Percentiles rank a stretch among this genome's conserved stretches.
Evolutionary conservation across 805 yeast genomes (phyloP).

Genomic region (Wickerhamiella slavikovae): DNA sequence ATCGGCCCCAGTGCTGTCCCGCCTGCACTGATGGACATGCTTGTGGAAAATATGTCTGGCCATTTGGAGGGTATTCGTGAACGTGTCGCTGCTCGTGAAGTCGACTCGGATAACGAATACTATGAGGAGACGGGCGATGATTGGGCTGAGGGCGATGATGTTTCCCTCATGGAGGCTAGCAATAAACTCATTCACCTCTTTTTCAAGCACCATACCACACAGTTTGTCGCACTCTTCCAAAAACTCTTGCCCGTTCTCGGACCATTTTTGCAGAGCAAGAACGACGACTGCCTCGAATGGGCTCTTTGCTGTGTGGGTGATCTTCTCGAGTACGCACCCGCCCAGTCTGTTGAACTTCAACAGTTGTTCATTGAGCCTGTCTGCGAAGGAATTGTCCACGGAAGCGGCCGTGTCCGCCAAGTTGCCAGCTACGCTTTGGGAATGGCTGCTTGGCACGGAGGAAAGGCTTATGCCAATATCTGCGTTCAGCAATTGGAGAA

Average conservation of each 20-base stretch:
- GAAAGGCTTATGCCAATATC: slow-evolving; percentile 36
- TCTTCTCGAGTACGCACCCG: slow-evolving; percentile 59
- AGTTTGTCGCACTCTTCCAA: slow-evolving; percentile 42
- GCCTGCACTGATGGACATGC: slow-evolving; percentile 29
- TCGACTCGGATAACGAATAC: slow-evolving; percentile 38
- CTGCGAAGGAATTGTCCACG: slow-evolving; percentile 33
- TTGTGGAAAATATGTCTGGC: slow-evolving; percentile 37
- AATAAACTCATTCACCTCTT: slow-evolving; percentile 52
- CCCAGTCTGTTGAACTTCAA: slow-evolving; percentile 39
- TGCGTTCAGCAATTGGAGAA: slow-evolving; percentile 54
- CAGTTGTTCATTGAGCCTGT: slow-evolving; percentile 43
- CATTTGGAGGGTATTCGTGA: slow-evolving; percentile 47
- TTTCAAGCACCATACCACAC: slow-evolving; percentile 38
- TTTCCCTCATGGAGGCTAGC: slow-evolving; percentile 71
- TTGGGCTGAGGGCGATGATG: slow-evolving; percentile 73
- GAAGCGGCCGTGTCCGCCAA: slow-evolving; percentile 49
- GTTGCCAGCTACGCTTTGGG: slow-evolving; percentile 75
- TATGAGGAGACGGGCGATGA: slow-evolving; percentile 71
- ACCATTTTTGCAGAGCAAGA: slow-evolving; percentile 40
- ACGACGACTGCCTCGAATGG: slow-evolving; percentile 47
- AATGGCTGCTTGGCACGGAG: slow-evolving; percentile 67
- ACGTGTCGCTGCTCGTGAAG: slow-evolving; percentile 36
- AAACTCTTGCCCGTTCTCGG: slow-evolving; percentile 41
- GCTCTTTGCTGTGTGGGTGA: slow-evolving; percentile 70
- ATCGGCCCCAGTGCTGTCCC: slow-evolving; percentile 39